Percentiles rank a stretch among this genome's conserved stretches.
These are phyloP conservation scores for Emmonsiellopsis sp. DNA, from an alignment of 2,329 filamentous ascomycete species.

Conservation along the genomic window DNA sequence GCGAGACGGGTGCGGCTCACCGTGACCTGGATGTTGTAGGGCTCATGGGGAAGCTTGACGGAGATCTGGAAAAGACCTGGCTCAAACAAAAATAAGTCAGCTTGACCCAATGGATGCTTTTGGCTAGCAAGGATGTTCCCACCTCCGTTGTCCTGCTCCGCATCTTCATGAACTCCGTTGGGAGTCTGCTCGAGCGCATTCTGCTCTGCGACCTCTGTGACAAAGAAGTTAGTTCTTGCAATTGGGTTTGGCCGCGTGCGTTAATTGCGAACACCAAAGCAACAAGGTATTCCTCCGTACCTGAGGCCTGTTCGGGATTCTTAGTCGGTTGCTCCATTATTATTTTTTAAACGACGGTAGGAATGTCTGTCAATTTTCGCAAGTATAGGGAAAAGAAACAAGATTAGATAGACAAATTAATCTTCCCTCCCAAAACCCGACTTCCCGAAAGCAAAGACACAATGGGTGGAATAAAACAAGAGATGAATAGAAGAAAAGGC, in stretches of 20 bases:
- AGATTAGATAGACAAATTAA: conserved; percentile 3
- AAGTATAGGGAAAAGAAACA: conserved; percentile 8
- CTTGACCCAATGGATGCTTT: not conserved
- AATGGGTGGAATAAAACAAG: conserved; percentile 6
- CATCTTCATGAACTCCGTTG: conserved; percentile 20
- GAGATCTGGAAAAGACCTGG: conserved; percentile 59
- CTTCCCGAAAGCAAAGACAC: conserved; percentile 3
- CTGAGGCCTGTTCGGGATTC: conserved; percentile 34
- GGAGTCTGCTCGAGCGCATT: not conserved
- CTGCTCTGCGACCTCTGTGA: not conserved
- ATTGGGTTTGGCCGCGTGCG: not conserved
- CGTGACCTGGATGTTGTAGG: conserved; percentile 75
- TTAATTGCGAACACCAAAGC: not conserved
- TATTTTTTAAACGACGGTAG: not conserved
- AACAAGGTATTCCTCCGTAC: conserved; percentile 15
- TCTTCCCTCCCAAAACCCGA: conserved; percentile 1
- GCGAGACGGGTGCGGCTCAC: conserved; percentile 42
- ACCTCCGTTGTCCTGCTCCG: conserved; percentile 20
- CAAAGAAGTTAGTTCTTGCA: not conserved
- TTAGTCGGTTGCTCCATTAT: conserved; percentile 31
- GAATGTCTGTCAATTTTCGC: not conserved
- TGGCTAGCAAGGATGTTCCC: not conserved
- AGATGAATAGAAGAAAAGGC: conserved; percentile 11
- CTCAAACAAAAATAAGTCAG: conserved; percentile 1
- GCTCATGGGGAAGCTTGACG: conserved; percentile 71